Conservation (phyloP, 345 rosid species). For the Lepidium aucheri region DNA sequence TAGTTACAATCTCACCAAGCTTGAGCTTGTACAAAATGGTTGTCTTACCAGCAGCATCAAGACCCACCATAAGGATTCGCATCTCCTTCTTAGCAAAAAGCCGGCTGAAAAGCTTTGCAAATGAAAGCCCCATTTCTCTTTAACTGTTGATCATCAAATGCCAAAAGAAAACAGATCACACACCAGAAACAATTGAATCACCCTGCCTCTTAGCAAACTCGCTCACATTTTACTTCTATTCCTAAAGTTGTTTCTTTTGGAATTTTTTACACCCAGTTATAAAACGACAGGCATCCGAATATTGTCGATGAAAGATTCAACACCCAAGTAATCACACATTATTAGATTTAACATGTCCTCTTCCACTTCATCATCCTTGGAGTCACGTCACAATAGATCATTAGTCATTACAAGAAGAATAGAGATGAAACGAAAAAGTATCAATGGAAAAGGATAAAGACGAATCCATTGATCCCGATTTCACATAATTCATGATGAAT, state of each 20-base stretch:
- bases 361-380: background rate
- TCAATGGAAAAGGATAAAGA: background rate
- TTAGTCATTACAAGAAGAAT: background rate
- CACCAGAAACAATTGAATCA: background rate
- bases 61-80: conserved; percentile 77
- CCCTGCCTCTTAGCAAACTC: background rate
- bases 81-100: conserved; percentile 67
- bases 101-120: conserved; percentile 59
- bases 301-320: background rate
- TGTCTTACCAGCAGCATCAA: conserved; percentile 77
- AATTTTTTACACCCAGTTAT: background rate
- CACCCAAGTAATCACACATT: background rate
- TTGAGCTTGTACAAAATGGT: conserved; percentile 67
- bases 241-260: background rate
- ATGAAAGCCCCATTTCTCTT: conserved; percentile 53
- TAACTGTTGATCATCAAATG: conserved; percentile 4
- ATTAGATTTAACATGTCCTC: background rate
- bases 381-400: background rate
- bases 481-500: background rate
- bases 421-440: background rate
- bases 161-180: background rate
- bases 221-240: background rate
- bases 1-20: conserved; percentile 67
- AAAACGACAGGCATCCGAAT: background rate
- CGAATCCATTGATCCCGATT: background rate